Conservation (phyloP, 495 filamentous ascomycete genomes). For the Penicillium samsonianum region DNA sequence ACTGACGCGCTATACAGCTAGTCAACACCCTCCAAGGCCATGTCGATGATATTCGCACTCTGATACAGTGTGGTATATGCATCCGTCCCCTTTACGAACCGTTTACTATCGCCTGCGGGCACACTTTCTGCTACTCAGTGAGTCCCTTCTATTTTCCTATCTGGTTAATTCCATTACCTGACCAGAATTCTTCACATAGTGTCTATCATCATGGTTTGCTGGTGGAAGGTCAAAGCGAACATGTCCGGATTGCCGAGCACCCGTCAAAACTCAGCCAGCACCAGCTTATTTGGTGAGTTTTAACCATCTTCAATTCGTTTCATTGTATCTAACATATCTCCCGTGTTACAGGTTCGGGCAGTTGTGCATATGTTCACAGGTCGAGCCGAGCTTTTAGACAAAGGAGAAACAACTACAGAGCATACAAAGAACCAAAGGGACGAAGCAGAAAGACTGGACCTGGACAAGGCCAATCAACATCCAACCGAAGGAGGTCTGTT, state of each 20-base stretch:
- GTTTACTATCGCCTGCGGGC: slow-evolving; percentile 69
- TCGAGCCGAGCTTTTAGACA: slow-evolving; percentile 63
- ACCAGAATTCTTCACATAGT: slow-evolving; percentile 43
- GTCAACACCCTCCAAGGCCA: slow-evolving; percentile 51
- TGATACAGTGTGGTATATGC: slow-evolving; percentile 69
- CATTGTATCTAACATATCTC: slow-evolving; percentile 16
- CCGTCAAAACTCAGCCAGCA: slow-evolving; percentile 60
- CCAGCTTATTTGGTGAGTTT: slow-evolving; percentile 67
- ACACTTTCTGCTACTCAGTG: slow-evolving; percentile 75
- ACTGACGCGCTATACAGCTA: slow-evolving; percentile 35
- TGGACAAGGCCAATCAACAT: slow-evolving; percentile 51
- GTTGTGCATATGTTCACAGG: slow-evolving; percentile 66
- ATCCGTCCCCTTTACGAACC: slow-evolving; percentile 71
- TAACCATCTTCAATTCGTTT: not conserved
- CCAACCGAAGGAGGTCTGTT: slow-evolving; percentile 60
- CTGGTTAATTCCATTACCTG: not conserved
- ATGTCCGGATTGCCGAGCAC: slow-evolving; percentile 69
- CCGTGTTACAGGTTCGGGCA: slow-evolving; percentile 57
- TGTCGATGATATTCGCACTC: slow-evolving; percentile 49
- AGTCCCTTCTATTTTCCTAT: slow-evolving; percentile 18
- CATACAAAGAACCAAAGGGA: slow-evolving; percentile 59
- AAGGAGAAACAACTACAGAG: slow-evolving; percentile 62
- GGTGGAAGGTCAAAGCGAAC: slow-evolving; percentile 62
- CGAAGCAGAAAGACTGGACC: slow-evolving; percentile 62
- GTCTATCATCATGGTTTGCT: slow-evolving; percentile 66